A percentile compares a stretch with the other conserved stretches of the same genome.
These are phyloP conservation scores for Teratosphaeria pseudoeucalypti DNA, from an alignment of 2,329 filamentous ascomycete species.

Conservation along the genomic window DNA sequence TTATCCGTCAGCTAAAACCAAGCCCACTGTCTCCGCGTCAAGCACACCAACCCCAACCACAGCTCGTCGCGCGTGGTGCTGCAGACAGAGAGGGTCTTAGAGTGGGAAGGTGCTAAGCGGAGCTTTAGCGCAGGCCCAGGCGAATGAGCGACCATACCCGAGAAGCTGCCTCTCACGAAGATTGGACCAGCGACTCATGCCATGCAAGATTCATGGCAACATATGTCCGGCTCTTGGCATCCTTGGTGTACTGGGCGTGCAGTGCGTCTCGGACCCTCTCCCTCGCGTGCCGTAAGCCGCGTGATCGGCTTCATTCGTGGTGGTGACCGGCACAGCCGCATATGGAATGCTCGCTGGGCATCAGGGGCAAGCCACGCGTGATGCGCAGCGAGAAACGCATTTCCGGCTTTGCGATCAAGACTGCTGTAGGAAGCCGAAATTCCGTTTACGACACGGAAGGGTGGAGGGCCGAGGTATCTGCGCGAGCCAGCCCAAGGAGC, in stretches of 20 bases:
- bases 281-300: neutral
- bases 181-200: slow-evolving; percentile 24
- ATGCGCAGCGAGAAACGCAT: slow-evolving; percentile 9
- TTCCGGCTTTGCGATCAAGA: slow-evolving; percentile 9
- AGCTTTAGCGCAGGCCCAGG: slow-evolving; percentile 16
- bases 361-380: slow-evolving; percentile 24
- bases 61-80: slow-evolving; percentile 8
- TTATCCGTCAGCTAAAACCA: slow-evolving; percentile 12
- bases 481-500: slow-evolving; percentile 26
- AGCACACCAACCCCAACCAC: slow-evolving; percentile 1
- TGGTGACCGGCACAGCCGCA: slow-evolving; percentile 1
- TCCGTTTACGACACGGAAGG: neutral
- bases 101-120: slow-evolving; percentile 1
- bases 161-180: slow-evolving; percentile 21
- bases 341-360: slow-evolving; percentile 4
- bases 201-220: slow-evolving; percentile 21
- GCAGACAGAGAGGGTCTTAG: slow-evolving; percentile 10
- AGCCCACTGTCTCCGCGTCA: neutral
- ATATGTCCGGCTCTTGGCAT: slow-evolving; percentile 24
- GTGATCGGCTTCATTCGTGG: neutral
- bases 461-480: slow-evolving; percentile 14
- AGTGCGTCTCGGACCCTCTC: slow-evolving; percentile 25
- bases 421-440: neutral
- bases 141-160: slow-evolving; percentile 26
- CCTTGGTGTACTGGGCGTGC: slow-evolving; percentile 9